Conservation (phyloP, 257 asterid species). For the Ocimum tenuiflorum region DNA sequence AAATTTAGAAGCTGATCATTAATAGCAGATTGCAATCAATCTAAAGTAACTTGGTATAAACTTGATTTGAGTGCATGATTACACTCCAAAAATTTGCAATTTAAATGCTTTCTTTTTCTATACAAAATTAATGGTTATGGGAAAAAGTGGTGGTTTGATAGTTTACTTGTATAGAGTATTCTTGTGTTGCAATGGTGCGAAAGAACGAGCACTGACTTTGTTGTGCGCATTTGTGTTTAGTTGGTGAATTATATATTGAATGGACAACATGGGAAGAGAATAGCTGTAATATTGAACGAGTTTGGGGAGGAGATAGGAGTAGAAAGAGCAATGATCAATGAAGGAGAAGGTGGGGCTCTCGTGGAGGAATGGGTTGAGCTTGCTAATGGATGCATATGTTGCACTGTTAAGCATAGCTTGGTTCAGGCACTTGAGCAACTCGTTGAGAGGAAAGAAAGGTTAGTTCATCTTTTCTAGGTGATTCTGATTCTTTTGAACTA, state of each 20-base stretch:
- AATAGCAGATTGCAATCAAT: neutral
- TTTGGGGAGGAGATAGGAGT: constrained; percentile 97
- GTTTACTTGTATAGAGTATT: neutral
- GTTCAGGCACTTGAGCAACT: constrained; percentile 99
- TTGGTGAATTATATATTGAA: constrained; percentile 74
- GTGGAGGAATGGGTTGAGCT: constrained; percentile 99
- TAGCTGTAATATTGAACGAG: constrained; percentile 90
- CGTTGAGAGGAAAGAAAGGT: constrained; percentile 95
- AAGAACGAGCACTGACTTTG: neutral
- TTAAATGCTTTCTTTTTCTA: neutral
- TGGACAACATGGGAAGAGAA: constrained; percentile 75
- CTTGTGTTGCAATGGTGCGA: neutral
- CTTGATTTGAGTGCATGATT: neutral
- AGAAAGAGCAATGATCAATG: constrained; percentile 96
- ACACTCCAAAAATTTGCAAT: neutral
- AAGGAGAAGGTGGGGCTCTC: constrained; percentile 84
- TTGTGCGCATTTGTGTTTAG: constrained; percentile 24
- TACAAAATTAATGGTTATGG: neutral
- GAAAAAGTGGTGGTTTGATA: neutral
- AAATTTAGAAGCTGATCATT: neutral
- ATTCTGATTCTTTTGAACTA: neutral
- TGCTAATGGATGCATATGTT: constrained; percentile 92
- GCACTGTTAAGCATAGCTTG: constrained; percentile 93
- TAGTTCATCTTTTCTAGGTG: neutral
- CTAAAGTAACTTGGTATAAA: neutral